A percentile compares a stretch with the other conserved stretches of the same genome.
These are phyloP conservation scores for Cladosporium sp. DNA, from an alignment of 2,329 filamentous ascomycete species.

Conservation along the genomic window DNA sequence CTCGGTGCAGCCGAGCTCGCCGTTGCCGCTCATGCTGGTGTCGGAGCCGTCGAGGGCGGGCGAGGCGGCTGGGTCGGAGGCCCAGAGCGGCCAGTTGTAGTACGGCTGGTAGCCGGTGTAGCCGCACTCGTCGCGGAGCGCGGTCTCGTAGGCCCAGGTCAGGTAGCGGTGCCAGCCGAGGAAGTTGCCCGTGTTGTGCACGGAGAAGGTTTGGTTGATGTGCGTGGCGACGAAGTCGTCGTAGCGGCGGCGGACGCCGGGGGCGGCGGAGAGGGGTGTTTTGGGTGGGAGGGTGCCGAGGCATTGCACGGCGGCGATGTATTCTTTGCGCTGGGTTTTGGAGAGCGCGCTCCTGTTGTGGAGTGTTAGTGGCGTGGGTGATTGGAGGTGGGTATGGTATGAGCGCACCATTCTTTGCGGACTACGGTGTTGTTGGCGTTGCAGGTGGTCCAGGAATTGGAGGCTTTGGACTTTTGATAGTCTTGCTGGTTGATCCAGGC, in stretches of 20 bases:
- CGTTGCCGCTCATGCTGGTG: conserved; percentile 33
- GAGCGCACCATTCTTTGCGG: conserved; percentile 38
- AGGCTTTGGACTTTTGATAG: background rate
- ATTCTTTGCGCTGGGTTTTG: conserved; percentile 19
- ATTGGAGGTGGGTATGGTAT: background rate
- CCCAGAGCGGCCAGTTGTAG: conserved; percentile 45
- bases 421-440: conserved; percentile 32
- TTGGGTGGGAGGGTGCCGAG: conserved; percentile 12
- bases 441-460: background rate
- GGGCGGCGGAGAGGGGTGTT: conserved; percentile 13
- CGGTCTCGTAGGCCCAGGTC: conserved; percentile 37
- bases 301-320: conserved; percentile 17
- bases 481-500: conserved; percentile 1
- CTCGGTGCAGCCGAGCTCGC: conserved; percentile 13
- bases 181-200: conserved; percentile 29
- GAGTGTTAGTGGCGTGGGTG: background rate
- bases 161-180: conserved; percentile 40
- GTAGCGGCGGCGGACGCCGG: conserved; percentile 24
- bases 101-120: conserved; percentile 40
- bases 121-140: conserved; percentile 39
- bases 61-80: conserved; percentile 38
- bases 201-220: conserved; percentile 22
- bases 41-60: conserved; percentile 52
- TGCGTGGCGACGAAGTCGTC: conserved; percentile 28
- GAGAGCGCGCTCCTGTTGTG: conserved; percentile 18